phyloP scores from a whole-genome alignment of 108 stramenopile genomes.

The Conticribra weissflogii region DNA sequence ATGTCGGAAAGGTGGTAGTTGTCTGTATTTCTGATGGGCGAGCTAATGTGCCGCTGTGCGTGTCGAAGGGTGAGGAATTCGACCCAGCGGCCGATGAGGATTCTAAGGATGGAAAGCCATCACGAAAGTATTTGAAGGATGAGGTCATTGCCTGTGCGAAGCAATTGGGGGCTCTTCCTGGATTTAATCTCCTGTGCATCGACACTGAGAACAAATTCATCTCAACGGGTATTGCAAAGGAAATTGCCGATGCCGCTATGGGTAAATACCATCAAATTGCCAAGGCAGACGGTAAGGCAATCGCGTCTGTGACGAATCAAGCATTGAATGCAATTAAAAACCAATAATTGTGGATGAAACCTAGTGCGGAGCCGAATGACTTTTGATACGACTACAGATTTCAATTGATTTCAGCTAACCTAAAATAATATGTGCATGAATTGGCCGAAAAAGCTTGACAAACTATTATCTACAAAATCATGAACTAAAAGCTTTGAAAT shows the following conservation, averaged over 20 bases:
- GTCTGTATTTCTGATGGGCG: constrained; percentile 94
- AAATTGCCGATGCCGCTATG: constrained; percentile 90
- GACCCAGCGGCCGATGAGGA: constrained; percentile 82
- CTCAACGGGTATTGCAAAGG: constrained; percentile 95
- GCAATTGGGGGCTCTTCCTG: constrained; percentile 78
- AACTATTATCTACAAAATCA: too few relatives aligned
- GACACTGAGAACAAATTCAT: constrained; percentile 98
- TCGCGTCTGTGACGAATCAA: constrained; percentile 79
- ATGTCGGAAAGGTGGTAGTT: constrained; percentile 96
- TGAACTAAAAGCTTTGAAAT: too few relatives aligned
- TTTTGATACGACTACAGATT: too few relatives aligned
- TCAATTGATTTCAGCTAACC: too few relatives aligned
- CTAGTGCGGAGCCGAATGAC: too few relatives aligned
- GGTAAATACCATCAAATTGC: constrained; percentile 91
- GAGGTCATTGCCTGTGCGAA: constrained; percentile 93
- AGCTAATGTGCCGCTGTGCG: constrained; percentile 93
- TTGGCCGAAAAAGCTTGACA: too few relatives aligned
- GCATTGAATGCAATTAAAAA: constrained; percentile 82
- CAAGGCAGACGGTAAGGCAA: constrained; percentile 89
- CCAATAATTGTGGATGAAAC: too few relatives aligned
- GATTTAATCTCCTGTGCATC: constrained; percentile 94
- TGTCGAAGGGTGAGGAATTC: constrained; percentile 89
- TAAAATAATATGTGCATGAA: too few relatives aligned
- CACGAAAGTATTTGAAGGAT: constrained; percentile 90
- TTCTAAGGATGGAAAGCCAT: constrained; percentile 93